Conservation (phyloP, 768 basidiomycete species). For the Termitomyces sp. region DNA sequence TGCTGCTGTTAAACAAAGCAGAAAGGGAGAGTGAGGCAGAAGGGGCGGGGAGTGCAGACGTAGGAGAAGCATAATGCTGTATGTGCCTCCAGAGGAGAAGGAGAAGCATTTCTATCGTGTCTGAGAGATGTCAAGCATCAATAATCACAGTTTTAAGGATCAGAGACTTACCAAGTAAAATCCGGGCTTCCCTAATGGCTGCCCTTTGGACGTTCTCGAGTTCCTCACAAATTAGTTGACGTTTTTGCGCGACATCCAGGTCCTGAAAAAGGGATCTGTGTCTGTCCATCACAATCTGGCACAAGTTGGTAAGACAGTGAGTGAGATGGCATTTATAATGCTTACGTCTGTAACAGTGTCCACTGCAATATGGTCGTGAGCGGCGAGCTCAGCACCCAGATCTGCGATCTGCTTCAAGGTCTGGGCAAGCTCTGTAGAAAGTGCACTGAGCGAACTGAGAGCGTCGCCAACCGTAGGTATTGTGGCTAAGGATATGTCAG, state of each 20-base stretch:
- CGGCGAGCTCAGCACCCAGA: constrained; percentile 63
- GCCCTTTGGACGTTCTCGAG: constrained; percentile 39
- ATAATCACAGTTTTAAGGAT: background rate
- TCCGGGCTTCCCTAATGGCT: constrained; percentile 41
- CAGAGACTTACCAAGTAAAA: constrained; percentile 44
- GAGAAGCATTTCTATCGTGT: constrained; percentile 71
- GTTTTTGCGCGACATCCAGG: constrained; percentile 63
- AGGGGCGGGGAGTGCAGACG: constrained; percentile 11
- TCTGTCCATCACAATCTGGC: constrained; percentile 42
- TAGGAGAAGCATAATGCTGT: constrained; percentile 46
- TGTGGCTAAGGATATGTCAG: constrained; percentile 41
- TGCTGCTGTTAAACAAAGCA: constrained; percentile 3
- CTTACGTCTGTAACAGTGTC: constrained; percentile 71
- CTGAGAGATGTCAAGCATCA: constrained; percentile 24
- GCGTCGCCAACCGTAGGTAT: constrained; percentile 74
- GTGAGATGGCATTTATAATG: background rate
- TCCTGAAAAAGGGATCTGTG: constrained; percentile 56
- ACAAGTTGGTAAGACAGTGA: background rate
- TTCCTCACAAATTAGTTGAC: constrained; percentile 57
- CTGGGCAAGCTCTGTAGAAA: constrained; percentile 55
- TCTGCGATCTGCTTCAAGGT: constrained; percentile 63
- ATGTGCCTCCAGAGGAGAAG: constrained; percentile 80
- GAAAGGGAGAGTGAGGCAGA: constrained; percentile 8
- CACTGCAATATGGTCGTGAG: constrained; percentile 64
- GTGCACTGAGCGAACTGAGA: constrained; percentile 56